These are phyloP conservation scores for Populus euphratica DNA, from an alignment of 345 rosid genomes.

Conservation along the genomic window DNA sequence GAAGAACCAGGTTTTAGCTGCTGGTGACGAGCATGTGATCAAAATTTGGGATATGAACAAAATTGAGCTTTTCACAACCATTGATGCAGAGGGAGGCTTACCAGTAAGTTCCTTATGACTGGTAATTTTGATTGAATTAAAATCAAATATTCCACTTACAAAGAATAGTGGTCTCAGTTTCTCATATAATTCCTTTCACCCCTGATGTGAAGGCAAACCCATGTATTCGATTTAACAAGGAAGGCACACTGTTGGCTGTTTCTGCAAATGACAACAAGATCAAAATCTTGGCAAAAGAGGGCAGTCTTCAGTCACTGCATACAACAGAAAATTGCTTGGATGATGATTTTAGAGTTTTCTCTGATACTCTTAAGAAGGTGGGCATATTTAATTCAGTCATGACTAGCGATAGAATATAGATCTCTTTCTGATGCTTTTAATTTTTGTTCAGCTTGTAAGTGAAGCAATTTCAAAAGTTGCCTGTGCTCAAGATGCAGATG, in stretches of 20 bases:
- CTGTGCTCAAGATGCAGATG: conserved; percentile 13
- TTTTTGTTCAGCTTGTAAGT: conserved; percentile 12
- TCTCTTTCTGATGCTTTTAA: conserved; percentile 4
- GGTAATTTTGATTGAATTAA: conserved; percentile 1
- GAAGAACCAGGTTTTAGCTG: conserved; percentile 25
- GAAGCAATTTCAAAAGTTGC: conserved; percentile 23
- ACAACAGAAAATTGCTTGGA: conserved; percentile 4
- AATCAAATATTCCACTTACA: background rate
- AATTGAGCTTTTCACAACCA: conserved; percentile 14
- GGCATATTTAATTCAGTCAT: conserved; percentile 4
- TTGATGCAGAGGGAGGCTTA: conserved; percentile 29
- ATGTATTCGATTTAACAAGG: conserved; percentile 26
- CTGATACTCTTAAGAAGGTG: conserved; percentile 34
- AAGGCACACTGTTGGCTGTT: conserved; percentile 25
- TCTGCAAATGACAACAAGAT: conserved; percentile 23
- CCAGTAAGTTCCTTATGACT: conserved; percentile 29
- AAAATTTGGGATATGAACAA: conserved; percentile 32
- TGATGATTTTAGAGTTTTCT: conserved; percentile 20
- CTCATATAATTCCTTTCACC: background rate
- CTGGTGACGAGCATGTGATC: conserved; percentile 28
- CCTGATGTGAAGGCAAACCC: conserved; percentile 22
- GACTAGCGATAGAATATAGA: conserved; percentile 2
- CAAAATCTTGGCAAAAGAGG: conserved; percentile 22
- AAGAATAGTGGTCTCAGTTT: conserved; percentile 5
- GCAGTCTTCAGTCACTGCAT: conserved; percentile 8